Conservation (phyloP, 352 stramenopile genomes). For the Thraustochytrium sp. region DNA sequence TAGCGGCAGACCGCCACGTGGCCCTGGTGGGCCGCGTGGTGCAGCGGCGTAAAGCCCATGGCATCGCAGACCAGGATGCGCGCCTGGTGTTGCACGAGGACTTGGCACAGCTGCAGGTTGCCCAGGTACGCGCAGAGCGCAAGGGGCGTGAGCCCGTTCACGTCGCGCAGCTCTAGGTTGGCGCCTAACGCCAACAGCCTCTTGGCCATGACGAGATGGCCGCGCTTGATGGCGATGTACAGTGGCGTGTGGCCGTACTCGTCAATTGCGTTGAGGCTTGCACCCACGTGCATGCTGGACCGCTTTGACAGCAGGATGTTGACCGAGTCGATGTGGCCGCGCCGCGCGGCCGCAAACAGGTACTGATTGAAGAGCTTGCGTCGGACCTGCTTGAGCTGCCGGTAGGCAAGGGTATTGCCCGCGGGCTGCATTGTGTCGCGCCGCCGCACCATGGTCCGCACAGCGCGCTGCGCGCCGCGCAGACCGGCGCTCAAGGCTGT, state of each 20-base stretch:
- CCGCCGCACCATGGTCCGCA: not conserved
- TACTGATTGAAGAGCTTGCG: constrained; percentile 41
- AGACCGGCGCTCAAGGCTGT: no score
- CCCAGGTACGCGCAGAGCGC: constrained; percentile 44
- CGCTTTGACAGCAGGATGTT: constrained; percentile 40
- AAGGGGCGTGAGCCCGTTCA: constrained; percentile 46
- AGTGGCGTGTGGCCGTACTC: constrained; percentile 42
- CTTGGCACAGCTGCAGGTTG: constrained; percentile 44
- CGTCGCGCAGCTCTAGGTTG: constrained; percentile 41
- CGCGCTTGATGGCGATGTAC: constrained; percentile 48
- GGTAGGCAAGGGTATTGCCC: not conserved
- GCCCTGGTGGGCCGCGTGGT: constrained; percentile 24
- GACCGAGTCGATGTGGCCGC: constrained; percentile 32
- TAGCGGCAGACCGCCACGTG: constrained; percentile 33
- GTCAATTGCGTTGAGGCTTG: constrained; percentile 45
- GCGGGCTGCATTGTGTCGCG: not conserved
- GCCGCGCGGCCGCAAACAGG: constrained; percentile 12
- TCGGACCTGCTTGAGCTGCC: constrained; percentile 22
- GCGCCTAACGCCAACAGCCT: constrained; percentile 32
- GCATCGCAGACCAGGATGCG: constrained; percentile 21
- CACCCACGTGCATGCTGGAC: constrained; percentile 13
- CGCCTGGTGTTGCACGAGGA: constrained; percentile 27
- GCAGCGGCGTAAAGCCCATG: constrained; percentile 42
- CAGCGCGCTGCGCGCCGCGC: not conserved
- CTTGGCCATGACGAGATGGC: constrained; percentile 23